Percentiles rank a stretch among this genome's conserved stretches.
phyloP scores from a whole-genome alignment of 805 yeast genomes.

The Vanderwaltozyma polyspora region DNA sequence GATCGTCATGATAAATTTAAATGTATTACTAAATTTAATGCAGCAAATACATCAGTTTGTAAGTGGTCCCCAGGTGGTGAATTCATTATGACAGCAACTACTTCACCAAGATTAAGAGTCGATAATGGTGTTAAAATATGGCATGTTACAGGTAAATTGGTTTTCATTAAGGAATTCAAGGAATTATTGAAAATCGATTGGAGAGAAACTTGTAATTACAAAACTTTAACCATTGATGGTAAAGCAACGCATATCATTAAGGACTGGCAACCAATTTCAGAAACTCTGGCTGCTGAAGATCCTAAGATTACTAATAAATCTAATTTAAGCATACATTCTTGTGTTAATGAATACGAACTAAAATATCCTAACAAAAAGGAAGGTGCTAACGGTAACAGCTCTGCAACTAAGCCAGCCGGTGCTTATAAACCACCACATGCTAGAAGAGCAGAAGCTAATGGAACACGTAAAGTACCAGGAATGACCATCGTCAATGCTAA shows the following conservation, averaged over 20 bases:
- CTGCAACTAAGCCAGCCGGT: constrained; percentile 56
- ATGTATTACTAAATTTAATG: constrained; percentile 73
- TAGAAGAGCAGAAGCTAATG: constrained; percentile 36
- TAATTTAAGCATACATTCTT: constrained; percentile 58
- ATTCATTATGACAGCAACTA: constrained; percentile 86
- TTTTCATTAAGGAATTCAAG: constrained; percentile 65
- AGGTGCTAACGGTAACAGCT: constrained; percentile 7
- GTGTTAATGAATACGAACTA: constrained; percentile 47
- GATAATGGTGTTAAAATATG: constrained; percentile 91
- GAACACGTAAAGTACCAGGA: constrained; percentile 35
- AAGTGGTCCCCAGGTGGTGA: constrained; percentile 98
- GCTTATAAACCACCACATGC: constrained; percentile 98
- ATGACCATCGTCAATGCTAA: constrained; percentile 28
- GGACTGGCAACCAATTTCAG: constrained; percentile 13
- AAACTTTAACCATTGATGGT: not conserved
- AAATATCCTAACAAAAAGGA: constrained; percentile 27
- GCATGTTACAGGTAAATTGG: constrained; percentile 79
- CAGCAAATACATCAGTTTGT: constrained; percentile 91
- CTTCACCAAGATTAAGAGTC: constrained; percentile 91
- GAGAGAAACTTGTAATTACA: constrained; percentile 41
- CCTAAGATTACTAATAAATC: constrained; percentile 33
- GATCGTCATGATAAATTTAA: constrained; percentile 81
- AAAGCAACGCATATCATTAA: constrained; percentile 23
- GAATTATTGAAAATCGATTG: constrained; percentile 77
- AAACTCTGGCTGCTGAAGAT: too few relatives aligned